These are phyloP conservation scores for Candida bentonensis DNA, from an alignment of 805 yeast species.

Conservation along the genomic window DNA sequence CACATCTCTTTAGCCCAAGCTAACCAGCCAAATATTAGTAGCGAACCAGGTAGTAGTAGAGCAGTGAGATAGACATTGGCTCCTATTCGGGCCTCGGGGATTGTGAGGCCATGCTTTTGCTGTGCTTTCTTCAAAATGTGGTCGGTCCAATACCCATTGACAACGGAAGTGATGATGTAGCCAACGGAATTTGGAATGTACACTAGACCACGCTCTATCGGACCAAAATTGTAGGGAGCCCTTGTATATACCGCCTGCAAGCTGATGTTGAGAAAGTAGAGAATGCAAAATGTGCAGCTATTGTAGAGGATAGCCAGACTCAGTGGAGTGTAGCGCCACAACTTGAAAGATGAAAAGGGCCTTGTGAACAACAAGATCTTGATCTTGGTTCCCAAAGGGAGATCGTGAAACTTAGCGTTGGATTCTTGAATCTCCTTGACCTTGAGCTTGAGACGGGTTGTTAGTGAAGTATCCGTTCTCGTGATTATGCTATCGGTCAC, in stretches of 20 bases:
- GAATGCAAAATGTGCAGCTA: conserved; percentile 53
- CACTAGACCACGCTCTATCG: conserved; percentile 55
- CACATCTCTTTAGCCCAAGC: conserved; percentile 51
- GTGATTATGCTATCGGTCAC: not conserved
- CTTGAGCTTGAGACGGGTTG: not conserved
- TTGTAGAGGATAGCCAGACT: conserved; percentile 49
- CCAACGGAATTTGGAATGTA: conserved; percentile 77
- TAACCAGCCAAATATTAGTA: conserved; percentile 75
- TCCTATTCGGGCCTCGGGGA: conserved; percentile 70
- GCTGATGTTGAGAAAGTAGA: conserved; percentile 65
- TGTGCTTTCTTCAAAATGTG: conserved; percentile 37
- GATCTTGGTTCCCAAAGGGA: conserved; percentile 4
- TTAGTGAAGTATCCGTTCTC: not conserved
- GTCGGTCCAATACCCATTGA: conserved; percentile 76
- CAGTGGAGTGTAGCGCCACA: conserved; percentile 65
- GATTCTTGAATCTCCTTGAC: not conserved
- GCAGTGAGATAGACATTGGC: conserved; percentile 61
- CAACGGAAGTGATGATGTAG: conserved; percentile 59
- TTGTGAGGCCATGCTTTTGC: conserved; percentile 41
- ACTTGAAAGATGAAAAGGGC: conserved; percentile 48
- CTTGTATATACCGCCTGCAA: conserved; percentile 47
- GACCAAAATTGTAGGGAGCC: conserved; percentile 54
- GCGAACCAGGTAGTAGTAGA: conserved; percentile 43
- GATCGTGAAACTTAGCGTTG: not conserved
- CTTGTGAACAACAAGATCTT: conserved; percentile 23